These are phyloP conservation scores for Xanthoparmelia taractica DNA, from an alignment of 495 filamentous ascomycete genomes.

Conservation along the genomic window DNA sequence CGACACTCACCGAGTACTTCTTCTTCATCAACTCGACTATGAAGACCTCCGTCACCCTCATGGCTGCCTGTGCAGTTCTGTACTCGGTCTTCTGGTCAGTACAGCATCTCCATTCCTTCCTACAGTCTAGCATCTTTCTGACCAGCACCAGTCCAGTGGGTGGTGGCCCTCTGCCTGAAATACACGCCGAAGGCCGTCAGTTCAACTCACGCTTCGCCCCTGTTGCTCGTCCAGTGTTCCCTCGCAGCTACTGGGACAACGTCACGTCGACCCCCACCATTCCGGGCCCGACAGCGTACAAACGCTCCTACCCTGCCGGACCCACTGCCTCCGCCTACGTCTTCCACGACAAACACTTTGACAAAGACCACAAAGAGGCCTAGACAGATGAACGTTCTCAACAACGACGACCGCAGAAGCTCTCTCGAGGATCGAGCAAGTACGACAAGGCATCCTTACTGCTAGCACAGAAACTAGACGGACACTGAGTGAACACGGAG, in stretches of 20 bases:
- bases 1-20: not conserved
- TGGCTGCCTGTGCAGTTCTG: constrained; percentile 20
- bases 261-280: constrained; percentile 5
- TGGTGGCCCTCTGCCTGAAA: constrained; percentile 16
- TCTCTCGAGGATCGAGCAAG: not conserved
- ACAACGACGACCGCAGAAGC: not conserved
- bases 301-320: constrained; percentile 2
- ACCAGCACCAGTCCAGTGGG: constrained; percentile 12
- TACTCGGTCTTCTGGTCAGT: constrained; percentile 19
- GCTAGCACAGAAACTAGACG: not conserved
- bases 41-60: constrained; percentile 18
- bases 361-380: not conserved
- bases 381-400: not conserved
- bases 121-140: not conserved
- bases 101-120: not conserved
- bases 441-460: not conserved
- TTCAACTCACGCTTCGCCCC: constrained; percentile 21
- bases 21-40: constrained; percentile 10
- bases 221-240: constrained; percentile 19
- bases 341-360: not conserved
- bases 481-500: not conserved
- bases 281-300: not conserved
- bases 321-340: constrained; percentile 8
- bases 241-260: constrained; percentile 19
- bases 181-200: constrained; percentile 19